A percentile compares a stretch with the other conserved stretches of the same genome.
Evolutionary conservation across 192 early-diverging fungal species (phyloP).

Genomic region (Coemansia sp.): DNA sequence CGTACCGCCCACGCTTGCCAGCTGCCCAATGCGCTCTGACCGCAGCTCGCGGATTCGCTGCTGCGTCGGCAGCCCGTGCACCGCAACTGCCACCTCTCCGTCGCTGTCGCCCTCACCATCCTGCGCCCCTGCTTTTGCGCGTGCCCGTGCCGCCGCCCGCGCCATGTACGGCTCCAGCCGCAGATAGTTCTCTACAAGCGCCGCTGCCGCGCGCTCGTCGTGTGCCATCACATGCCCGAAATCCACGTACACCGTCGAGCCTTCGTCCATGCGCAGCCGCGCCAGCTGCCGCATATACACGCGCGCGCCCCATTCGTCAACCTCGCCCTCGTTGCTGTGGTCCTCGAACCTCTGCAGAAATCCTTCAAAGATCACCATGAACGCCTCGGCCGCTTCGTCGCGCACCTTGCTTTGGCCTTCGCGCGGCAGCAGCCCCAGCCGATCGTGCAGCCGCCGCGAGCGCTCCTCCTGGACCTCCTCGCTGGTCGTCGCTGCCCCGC

Average conservation of each 20-base stretch:
- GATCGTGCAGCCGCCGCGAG: slow-evolving; percentile 38
- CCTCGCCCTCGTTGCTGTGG: not conserved
- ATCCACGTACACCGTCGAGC: slow-evolving; percentile 73
- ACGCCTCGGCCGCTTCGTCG: slow-evolving; percentile 68
- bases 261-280: slow-evolving; percentile 56
- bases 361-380: slow-evolving; percentile 65
- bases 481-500: slow-evolving; percentile 25
- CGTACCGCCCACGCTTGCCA: slow-evolving; percentile 83
- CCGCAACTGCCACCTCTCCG: slow-evolving; percentile 53
- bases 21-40: slow-evolving; percentile 77
- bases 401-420: slow-evolving; percentile 47
- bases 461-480: slow-evolving; percentile 49
- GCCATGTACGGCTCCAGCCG: slow-evolving; percentile 84
- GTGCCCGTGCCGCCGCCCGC: slow-evolving; percentile 71
- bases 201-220: slow-evolving; percentile 60
- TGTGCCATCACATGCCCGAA: slow-evolving; percentile 60
- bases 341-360: slow-evolving; percentile 63
- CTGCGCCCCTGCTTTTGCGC: slow-evolving; percentile 9
- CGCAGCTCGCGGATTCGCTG: slow-evolving; percentile 80
- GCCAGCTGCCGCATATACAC: slow-evolving; percentile 70
- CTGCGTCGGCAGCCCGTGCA: slow-evolving; percentile 61
- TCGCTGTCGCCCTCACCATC: slow-evolving; percentile 16
- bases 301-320: slow-evolving; percentile 16
- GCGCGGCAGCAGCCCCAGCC: slow-evolving; percentile 28
- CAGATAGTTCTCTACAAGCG: slow-evolving; percentile 72